Percentiles rank a stretch among this genome's conserved stretches.
Evolutionary conservation across 139 green algal species (phyloP).

Genomic region (Edaphochlamys debaryana): DNA sequence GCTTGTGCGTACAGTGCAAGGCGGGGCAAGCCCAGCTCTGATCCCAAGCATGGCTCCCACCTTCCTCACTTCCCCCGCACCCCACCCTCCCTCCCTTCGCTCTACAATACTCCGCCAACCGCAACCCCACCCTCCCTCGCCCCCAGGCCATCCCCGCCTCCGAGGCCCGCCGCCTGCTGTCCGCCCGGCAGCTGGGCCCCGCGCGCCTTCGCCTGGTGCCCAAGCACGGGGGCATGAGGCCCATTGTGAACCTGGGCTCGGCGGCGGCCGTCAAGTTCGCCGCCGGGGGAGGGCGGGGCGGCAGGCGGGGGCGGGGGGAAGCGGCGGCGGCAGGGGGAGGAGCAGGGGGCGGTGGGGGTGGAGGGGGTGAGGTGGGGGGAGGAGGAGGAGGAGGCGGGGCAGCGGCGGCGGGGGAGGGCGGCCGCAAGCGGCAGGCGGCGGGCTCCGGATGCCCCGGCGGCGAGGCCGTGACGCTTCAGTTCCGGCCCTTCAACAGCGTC

Average conservation of each 20-base stretch:
- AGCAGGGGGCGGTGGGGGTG: background rate
- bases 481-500: too few species aligned
- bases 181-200: constrained; percentile 72
- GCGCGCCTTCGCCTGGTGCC: constrained; percentile 83
- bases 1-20: too few species aligned
- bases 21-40: too few species aligned
- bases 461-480: too few species aligned
- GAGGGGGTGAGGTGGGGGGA: background rate
- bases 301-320: background rate
- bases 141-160: constrained; percentile 22
- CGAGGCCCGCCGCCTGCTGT: constrained; percentile 57
- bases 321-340: background rate
- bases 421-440: too few species aligned
- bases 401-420: too few species aligned
- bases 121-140: background rate
- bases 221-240: constrained; percentile 78
- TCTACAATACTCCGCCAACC: too few species aligned
- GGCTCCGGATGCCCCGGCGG: too few species aligned
- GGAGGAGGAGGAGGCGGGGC: background rate
- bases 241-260: constrained; percentile 82
- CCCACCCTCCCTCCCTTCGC: too few species aligned
- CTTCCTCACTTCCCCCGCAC: too few species aligned
- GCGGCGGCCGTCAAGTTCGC: constrained; percentile 55
- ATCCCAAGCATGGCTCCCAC: too few species aligned
- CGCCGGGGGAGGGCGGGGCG: background rate